Evolutionary conservation across 805 yeast species (phyloP).

Genomic region (Pichia pseudocactophila): DNA sequence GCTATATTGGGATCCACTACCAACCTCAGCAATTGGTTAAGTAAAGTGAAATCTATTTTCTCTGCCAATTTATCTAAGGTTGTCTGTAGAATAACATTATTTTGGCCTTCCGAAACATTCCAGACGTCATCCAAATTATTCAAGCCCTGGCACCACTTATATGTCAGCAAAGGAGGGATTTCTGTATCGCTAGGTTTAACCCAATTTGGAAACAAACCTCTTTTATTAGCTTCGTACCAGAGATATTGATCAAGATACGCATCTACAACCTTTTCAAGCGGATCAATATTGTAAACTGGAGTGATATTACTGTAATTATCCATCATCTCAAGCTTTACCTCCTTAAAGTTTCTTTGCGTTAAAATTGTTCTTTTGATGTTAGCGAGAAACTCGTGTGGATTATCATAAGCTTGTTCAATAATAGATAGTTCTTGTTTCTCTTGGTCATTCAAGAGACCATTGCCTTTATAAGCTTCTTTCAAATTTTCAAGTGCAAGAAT

Average conservation of each 20-base stretch:
- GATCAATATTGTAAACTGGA: conserved; percentile 85
- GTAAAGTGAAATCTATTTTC: conserved; percentile 77
- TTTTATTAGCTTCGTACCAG: conserved; percentile 90
- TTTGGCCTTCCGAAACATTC: conserved; percentile 66
- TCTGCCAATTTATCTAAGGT: conserved; percentile 63
- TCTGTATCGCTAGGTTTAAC: conserved; percentile 91
- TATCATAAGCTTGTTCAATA: conserved; percentile 93
- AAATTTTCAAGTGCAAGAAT: conserved; percentile 83
- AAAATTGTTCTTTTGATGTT: conserved; percentile 73
- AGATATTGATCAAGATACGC: conserved; percentile 92
- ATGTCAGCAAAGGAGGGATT: conserved; percentile 82
- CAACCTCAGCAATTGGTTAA: conserved; percentile 72
- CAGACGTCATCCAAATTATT: conserved; percentile 73
- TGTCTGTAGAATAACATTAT: conserved; percentile 79
- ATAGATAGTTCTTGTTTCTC: conserved; percentile 90
- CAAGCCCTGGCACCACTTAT: conserved; percentile 91
- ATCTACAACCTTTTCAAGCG: conserved; percentile 90
- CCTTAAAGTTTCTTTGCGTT: conserved; percentile 89
- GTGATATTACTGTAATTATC: conserved; percentile 77
- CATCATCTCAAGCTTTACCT: conserved; percentile 79
- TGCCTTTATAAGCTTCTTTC: conserved; percentile 69
- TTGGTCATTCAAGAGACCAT: conserved; percentile 69
- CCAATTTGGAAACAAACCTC: conserved; percentile 91
- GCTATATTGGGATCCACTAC: conserved; percentile 87
- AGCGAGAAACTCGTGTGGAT: conserved; percentile 87